Conservation (phyloP, 257 asterid genomes). For the Oldenlandia corymbosa region DNA sequence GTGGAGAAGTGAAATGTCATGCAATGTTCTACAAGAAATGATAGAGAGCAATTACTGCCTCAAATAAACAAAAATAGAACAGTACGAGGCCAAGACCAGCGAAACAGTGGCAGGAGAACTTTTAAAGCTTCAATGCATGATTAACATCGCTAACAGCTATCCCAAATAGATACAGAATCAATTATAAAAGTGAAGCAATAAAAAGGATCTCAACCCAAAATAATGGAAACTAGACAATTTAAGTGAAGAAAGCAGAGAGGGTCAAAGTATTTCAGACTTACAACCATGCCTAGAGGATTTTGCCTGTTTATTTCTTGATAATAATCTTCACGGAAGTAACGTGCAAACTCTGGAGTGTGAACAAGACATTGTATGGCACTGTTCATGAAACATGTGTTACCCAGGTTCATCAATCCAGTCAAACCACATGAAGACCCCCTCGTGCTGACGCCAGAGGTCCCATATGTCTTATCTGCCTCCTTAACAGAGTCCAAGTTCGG, state of each 20-base stretch:
- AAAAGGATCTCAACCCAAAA: neutral
- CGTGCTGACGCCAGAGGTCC: slow-evolving; percentile 77
- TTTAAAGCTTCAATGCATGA: neutral
- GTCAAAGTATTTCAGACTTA: slow-evolving; percentile 44
- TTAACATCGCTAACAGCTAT: neutral
- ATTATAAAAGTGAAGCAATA: neutral
- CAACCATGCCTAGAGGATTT: slow-evolving; percentile 99
- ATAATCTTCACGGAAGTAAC: slow-evolving; percentile 92
- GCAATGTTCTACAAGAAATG: neutral
- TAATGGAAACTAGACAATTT: neutral
- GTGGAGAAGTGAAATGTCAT: neutral
- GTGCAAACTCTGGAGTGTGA: slow-evolving; percentile 94
- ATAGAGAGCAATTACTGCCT: neutral
- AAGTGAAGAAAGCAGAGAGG: neutral
- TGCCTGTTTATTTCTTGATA: slow-evolving; percentile 92
- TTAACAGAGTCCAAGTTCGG: slow-evolving; percentile 37
- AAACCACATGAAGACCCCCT: slow-evolving; percentile 93
- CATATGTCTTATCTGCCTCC: slow-evolving; percentile 57
- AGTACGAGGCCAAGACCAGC: neutral
- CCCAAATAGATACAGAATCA: neutral
- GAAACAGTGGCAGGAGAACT: neutral
- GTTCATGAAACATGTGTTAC: slow-evolving; percentile 98
- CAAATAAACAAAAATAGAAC: neutral
- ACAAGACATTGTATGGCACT: slow-evolving; percentile 98
- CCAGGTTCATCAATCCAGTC: slow-evolving; percentile 92